Percentiles rank a stretch among this genome's conserved stretches.
These are phyloP conservation scores for Pyrrhoderma lamaoense DNA, from an alignment of 1,284 basidiomycete genomes.

Conservation along the genomic window DNA sequence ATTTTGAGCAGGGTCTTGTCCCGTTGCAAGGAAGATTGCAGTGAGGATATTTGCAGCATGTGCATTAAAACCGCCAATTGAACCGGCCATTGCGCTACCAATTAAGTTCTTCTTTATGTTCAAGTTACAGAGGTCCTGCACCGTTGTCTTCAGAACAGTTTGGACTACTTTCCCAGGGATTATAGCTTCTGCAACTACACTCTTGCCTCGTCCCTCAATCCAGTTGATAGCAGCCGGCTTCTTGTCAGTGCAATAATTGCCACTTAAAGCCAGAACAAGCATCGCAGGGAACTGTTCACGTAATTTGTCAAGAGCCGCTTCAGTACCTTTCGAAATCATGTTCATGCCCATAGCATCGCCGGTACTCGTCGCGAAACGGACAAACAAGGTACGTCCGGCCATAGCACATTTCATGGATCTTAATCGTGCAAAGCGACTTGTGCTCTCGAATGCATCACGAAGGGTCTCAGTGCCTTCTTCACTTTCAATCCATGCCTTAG, in stretches of 20 bases:
- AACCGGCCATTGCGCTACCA: slow-evolving; percentile 96
- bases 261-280: slow-evolving; percentile 88
- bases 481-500: slow-evolving; percentile 86
- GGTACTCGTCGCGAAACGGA: slow-evolving; percentile 93
- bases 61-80: slow-evolving; percentile 96
- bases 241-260: slow-evolving; percentile 99
- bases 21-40: slow-evolving; percentile 92
- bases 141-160: slow-evolving; percentile 92
- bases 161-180: slow-evolving; percentile 86
- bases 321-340: slow-evolving; percentile 96
- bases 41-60: slow-evolving; percentile 98
- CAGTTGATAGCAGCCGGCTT: slow-evolving; percentile 99
- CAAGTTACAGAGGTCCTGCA: slow-evolving; percentile 84
- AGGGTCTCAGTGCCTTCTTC: slow-evolving; percentile 74
- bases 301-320: slow-evolving; percentile 86
- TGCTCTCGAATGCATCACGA: slow-evolving; percentile 88
- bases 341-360: slow-evolving; percentile 99
- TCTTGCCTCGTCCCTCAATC: slow-evolving; percentile 99
- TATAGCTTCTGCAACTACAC: slow-evolving; percentile 92
- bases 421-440: slow-evolving; percentile 84
- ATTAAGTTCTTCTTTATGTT: slow-evolving; percentile 98
- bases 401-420: slow-evolving; percentile 79
- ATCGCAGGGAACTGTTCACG: slow-evolving; percentile 84
- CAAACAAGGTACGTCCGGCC: slow-evolving; percentile 88
- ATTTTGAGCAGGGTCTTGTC: slow-evolving; percentile 98